Percentiles rank a stretch among this genome's conserved stretches.
These are phyloP conservation scores for Lactarius hatsudake DNA, from an alignment of 768 basidiomycete species.

Conservation along the genomic window DNA sequence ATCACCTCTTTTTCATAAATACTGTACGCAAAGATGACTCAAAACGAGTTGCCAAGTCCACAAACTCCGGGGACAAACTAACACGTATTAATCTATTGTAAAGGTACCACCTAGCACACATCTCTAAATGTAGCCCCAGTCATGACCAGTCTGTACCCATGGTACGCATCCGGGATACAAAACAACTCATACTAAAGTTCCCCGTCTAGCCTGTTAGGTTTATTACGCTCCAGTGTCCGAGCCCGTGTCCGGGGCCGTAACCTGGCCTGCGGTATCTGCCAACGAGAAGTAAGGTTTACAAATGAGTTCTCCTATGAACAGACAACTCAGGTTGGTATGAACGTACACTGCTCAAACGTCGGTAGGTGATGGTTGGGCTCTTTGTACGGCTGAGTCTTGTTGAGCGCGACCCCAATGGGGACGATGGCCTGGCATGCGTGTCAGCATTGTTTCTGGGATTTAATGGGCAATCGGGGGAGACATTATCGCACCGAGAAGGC, in stretches of 20 bases:
- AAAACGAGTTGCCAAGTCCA: no score
- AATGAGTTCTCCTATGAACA: background rate
- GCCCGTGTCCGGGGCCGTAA: background rate
- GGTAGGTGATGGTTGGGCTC: conserved; percentile 45
- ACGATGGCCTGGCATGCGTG: conserved; percentile 39
- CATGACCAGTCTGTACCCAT: no score
- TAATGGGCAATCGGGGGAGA: no score
- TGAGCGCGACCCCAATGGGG: conserved; percentile 51
- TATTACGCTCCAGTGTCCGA: background rate
- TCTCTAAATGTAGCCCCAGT: no score
- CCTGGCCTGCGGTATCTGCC: background rate
- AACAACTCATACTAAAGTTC: no score
- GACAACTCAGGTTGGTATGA: background rate
- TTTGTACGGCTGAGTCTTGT: conserved; percentile 51
- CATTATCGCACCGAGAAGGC: conserved; percentile 42
- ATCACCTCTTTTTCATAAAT: no score
- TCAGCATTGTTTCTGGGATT: background rate
- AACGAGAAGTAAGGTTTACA: background rate
- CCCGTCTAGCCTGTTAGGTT: no score
- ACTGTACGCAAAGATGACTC: no score
- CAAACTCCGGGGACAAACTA: no score
- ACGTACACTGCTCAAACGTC: conserved; percentile 49
- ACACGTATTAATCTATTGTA: no score
- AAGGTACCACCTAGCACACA: no score
- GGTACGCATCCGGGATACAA: no score